Percentiles rank a stretch among this genome's conserved stretches.
Conservation (phyloP, 2,329 filamentous ascomycete species). For the Fusarium euwallaceae region DNA sequence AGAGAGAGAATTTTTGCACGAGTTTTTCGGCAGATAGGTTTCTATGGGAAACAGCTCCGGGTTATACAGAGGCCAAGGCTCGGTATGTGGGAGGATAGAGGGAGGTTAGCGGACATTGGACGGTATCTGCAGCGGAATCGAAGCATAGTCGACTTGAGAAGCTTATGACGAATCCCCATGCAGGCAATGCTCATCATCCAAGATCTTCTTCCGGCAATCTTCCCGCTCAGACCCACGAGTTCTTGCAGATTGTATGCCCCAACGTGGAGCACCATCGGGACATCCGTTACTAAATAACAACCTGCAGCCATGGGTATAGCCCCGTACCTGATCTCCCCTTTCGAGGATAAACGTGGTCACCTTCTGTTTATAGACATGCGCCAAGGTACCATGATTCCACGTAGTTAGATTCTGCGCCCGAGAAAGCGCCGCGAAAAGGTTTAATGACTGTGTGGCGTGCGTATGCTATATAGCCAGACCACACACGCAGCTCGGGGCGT, state of each 20-base stretch:
- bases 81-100: background rate
- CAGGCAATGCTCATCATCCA: background rate
- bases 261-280: background rate
- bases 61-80: background rate
- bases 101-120: background rate
- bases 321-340: background rate
- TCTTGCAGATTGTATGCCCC: background rate
- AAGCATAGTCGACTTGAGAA: background rate
- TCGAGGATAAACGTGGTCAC: background rate
- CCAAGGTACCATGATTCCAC: slow-evolving; percentile 16
- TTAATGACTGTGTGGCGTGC: background rate
- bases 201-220: background rate
- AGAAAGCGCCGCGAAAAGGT: background rate
- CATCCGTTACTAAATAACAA: background rate
- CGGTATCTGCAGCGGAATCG: background rate
- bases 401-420: background rate
- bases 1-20: background rate
- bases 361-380: background rate
- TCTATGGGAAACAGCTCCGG: background rate
- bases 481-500: background rate
- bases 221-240: background rate
- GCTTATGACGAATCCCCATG: background rate
- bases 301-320: background rate
- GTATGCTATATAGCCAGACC: background rate
- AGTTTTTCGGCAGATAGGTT: background rate